A percentile compares a stretch with the other conserved stretches of the same genome.
These are phyloP conservation scores for Aurinia saxatilis DNA, from an alignment of 345 rosid species.

Conservation along the genomic window DNA sequence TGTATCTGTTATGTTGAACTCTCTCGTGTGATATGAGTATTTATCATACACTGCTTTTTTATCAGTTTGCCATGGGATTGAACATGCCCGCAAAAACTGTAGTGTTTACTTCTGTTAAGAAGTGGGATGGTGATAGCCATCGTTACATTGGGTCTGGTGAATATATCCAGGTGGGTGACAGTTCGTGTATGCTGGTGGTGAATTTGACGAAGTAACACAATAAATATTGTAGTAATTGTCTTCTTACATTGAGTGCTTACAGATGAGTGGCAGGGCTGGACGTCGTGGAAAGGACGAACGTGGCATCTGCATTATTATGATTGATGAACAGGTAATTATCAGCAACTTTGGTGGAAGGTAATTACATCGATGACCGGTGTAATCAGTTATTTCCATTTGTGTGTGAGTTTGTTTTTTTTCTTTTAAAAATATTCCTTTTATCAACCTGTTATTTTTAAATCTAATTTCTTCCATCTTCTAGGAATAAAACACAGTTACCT, in stretches of 20 bases:
- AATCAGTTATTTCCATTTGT: background rate
- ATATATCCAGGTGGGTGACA: constrained; percentile 82
- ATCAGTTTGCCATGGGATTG: constrained; percentile 98
- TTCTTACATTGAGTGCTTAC: constrained; percentile 21
- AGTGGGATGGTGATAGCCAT: constrained; percentile 99
- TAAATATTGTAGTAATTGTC: constrained; percentile 2
- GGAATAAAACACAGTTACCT: background rate
- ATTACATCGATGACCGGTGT: background rate
- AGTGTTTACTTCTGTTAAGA: constrained; percentile 85
- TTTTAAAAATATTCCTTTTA: background rate
- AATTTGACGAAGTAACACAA: background rate
- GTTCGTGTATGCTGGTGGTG: constrained; percentile 7
- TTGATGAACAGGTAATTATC: constrained; percentile 74
- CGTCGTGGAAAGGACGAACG: constrained; percentile 98
- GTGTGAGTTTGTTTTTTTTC: background rate
- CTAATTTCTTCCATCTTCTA: background rate
- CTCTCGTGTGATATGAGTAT: background rate
- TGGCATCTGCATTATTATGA: constrained; percentile 93
- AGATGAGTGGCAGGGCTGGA: constrained; percentile 99
- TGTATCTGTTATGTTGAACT: background rate
- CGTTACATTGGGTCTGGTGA: constrained; percentile 94
- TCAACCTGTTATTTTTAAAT: background rate
- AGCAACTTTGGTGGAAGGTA: background rate
- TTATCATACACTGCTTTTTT: constrained; percentile 8
- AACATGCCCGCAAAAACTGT: constrained; percentile 99